phyloP scores from a whole-genome alignment of 2,329 filamentous ascomycete species.

The Cladosporium austrohemisphaericum region DNA sequence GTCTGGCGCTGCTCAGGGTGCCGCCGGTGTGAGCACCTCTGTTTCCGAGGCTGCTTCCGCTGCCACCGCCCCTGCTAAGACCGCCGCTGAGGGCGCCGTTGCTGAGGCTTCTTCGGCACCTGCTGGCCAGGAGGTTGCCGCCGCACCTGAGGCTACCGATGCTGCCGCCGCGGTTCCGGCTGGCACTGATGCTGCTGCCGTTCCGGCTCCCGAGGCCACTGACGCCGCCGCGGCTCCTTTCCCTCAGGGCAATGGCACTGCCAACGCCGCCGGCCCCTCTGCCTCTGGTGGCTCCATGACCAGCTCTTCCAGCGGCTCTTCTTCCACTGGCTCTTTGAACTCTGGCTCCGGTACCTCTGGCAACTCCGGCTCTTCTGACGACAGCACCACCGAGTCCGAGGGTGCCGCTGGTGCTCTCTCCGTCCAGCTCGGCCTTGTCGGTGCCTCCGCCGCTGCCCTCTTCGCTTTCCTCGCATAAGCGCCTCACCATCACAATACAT shows the following conservation, averaged over 20 bases:
- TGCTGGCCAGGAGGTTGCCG: not conserved
- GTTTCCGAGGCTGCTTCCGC: not conserved
- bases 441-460: slow-evolving; percentile 7
- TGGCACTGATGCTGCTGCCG: not conserved
- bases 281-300: slow-evolving; percentile 2
- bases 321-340: not conserved
- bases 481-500: not conserved
- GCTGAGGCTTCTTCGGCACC: not conserved
- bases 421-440: slow-evolving; percentile 9
- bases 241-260: slow-evolving; percentile 13
- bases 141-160: not conserved
- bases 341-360: not conserved
- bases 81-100: slow-evolving; percentile 8
- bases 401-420: slow-evolving; percentile 9
- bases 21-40: not conserved
- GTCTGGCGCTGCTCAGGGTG: not conserved
- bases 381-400: not conserved
- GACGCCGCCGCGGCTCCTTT: slow-evolving; percentile 8
- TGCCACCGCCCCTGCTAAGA: not conserved
- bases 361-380: not conserved
- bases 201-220: not conserved
- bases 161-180: not conserved
- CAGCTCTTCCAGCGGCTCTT: not conserved
- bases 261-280: not conserved
- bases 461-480: slow-evolving; percentile 17